Percentiles rank a stretch among this genome's conserved stretches.
Conservation (phyloP, 2,329 filamentous ascomycete genomes). For the Scopulariopsis brevicaulis region DNA sequence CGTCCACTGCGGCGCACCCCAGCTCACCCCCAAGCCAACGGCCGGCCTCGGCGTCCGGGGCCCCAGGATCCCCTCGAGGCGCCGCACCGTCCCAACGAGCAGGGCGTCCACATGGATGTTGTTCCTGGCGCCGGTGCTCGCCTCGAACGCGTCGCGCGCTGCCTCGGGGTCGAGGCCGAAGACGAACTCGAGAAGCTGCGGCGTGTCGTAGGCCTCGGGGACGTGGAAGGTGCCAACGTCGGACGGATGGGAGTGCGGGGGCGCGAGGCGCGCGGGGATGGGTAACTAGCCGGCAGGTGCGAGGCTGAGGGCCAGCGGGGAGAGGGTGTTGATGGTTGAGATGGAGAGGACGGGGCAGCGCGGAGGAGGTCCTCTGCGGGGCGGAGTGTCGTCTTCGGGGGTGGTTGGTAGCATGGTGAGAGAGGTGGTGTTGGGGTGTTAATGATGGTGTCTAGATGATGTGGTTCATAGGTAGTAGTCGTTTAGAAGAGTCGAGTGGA, state of each 20-base stretch:
- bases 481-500: too few relatives aligned
- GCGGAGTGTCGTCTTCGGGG: too few relatives aligned
- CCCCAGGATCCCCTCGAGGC: not conserved
- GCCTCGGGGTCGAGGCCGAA: not conserved
- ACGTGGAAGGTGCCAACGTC: not conserved
- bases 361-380: not conserved
- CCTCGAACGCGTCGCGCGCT: not conserved
- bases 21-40: not conserved
- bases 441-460: too few relatives aligned
- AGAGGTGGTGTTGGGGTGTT: too few relatives aligned
- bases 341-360: not conserved
- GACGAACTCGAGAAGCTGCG: conserved; percentile 1
- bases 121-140: not conserved
- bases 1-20: not conserved
- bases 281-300: not conserved
- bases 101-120: not conserved
- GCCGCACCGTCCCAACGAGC: not conserved
- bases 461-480: too few relatives aligned
- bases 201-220: not conserved
- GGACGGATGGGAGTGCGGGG: not conserved
- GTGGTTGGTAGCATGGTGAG: too few relatives aligned
- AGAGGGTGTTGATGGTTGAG: not conserved
- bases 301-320: not conserved
- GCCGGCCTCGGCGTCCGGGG: not conserved
- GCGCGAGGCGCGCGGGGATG: not conserved